Conservation (phyloP, 805 yeast species). For the Ogataea haglerorum region DNA sequence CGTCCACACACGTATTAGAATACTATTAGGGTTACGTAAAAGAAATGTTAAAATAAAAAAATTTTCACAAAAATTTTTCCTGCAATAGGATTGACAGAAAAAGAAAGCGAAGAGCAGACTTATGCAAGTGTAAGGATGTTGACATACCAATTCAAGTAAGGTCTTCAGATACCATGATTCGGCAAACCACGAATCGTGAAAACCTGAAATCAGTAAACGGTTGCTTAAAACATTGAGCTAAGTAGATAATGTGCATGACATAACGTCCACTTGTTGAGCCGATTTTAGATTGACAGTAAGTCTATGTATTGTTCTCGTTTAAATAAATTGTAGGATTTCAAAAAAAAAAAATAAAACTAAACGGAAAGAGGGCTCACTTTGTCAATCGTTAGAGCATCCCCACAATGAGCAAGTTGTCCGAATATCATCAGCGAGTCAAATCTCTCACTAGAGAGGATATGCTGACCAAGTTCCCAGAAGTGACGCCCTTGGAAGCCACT, state of each 20-base stretch:
- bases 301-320: constrained; percentile 4
- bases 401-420: constrained; percentile 15
- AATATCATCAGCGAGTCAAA: constrained; percentile 53
- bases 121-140: not conserved
- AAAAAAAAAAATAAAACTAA: constrained; percentile 1
- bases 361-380: constrained; percentile 3
- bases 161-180: not conserved
- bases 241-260: no score
- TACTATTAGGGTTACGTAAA: constrained; percentile 9
- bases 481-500: constrained; percentile 58
- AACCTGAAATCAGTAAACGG: not conserved
- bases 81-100: constrained; percentile 1
- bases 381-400: not conserved
- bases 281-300: not conserved
- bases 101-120: constrained; percentile 2
- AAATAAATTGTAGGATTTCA: constrained; percentile 2
- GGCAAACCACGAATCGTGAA: not conserved
- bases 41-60: constrained; percentile 9
- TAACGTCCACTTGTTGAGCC: no score
- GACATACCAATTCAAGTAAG: not conserved
- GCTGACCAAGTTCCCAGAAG: constrained; percentile 58
- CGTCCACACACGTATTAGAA: constrained; percentile 9
- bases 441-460: constrained; percentile 48
- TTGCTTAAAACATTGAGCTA: not conserved
- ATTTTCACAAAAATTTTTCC: constrained; percentile 5